These are phyloP conservation scores for Chaetomiaceae sp. DNA, from an alignment of 2,329 filamentous ascomycete species.

Conservation along the genomic window DNA sequence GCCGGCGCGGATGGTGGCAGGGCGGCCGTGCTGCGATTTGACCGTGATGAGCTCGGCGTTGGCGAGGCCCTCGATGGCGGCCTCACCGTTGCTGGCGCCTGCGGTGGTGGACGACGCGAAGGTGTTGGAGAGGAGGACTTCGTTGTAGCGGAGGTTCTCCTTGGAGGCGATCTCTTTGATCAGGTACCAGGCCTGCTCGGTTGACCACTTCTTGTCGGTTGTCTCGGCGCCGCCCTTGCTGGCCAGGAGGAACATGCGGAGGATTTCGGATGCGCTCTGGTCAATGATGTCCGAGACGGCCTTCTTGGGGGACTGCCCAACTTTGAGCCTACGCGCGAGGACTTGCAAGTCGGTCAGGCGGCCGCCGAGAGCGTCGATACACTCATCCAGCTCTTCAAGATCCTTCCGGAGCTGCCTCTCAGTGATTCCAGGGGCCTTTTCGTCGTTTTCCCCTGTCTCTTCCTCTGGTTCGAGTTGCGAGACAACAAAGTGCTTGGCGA, in stretches of 20 bases:
- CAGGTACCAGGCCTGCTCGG: slow-evolving; percentile 85
- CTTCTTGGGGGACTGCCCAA: slow-evolving; percentile 73
- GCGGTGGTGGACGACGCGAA: slow-evolving; percentile 57
- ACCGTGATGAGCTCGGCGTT: slow-evolving; percentile 83
- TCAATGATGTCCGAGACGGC: slow-evolving; percentile 86
- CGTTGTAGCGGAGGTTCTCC: slow-evolving; percentile 73
- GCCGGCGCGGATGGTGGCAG: slow-evolving; percentile 70
- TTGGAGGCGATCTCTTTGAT: slow-evolving; percentile 71
- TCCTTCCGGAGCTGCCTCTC: slow-evolving; percentile 42
- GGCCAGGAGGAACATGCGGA: slow-evolving; percentile 85
- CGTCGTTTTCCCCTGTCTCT: slow-evolving; percentile 20
- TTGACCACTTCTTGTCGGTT: slow-evolving; percentile 65
- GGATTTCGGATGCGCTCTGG: slow-evolving; percentile 81
- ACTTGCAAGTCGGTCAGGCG: slow-evolving; percentile 95
- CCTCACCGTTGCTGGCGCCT: slow-evolving; percentile 58
- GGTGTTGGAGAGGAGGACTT: slow-evolving; percentile 70
- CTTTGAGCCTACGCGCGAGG: slow-evolving; percentile 81
- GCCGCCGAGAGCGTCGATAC: slow-evolving; percentile 78
- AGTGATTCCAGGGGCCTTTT: slow-evolving; percentile 14
- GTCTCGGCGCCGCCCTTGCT: slow-evolving; percentile 40
- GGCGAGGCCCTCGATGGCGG: slow-evolving; percentile 72
- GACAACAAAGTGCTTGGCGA: slow-evolving; percentile 87
- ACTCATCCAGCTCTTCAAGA: slow-evolving; percentile 69
- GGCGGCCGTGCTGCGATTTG: slow-evolving; percentile 66
- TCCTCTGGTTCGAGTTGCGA: slow-evolving; percentile 60